phyloP scores from a whole-genome alignment of 108 stramenopile genomes.

The Phaeodactylum tricornutum region DNA sequence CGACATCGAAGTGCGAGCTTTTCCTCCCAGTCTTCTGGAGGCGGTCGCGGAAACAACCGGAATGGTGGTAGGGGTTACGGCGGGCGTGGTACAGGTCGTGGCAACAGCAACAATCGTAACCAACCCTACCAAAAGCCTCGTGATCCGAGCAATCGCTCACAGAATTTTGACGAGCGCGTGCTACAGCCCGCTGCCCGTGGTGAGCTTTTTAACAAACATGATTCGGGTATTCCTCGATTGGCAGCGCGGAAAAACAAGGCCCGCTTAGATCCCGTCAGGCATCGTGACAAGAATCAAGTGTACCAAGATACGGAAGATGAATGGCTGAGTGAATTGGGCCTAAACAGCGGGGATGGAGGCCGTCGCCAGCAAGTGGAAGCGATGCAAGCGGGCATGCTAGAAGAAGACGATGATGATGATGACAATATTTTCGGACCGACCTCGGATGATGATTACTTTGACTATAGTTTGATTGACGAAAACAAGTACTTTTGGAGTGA shows the following conservation, averaged over 20 bases:
- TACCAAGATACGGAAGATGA: not conserved
- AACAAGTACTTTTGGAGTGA: not conserved
- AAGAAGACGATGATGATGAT: slow-evolving; percentile 17
- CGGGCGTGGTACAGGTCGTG: no score
- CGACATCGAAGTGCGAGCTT: no score
- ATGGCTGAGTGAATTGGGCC: not conserved
- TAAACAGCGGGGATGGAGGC: not conserved
- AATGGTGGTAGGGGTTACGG: no score
- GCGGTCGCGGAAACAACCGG: no score
- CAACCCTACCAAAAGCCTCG: no score
- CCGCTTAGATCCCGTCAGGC: slow-evolving; percentile 10
- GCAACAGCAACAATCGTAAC: no score
- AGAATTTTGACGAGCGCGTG: slow-evolving; percentile 23
- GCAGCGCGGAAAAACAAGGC: slow-evolving; percentile 39
- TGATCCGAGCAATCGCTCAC: no score
- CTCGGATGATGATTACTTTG: slow-evolving; percentile 1
- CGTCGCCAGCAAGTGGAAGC: slow-evolving; percentile 3
- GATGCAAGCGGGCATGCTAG: slow-evolving; percentile 1
- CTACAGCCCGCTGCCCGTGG: slow-evolving; percentile 36
- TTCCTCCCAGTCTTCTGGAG: no score
- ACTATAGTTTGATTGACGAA: not conserved
- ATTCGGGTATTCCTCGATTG: slow-evolving; percentile 55
- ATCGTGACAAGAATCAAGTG: slow-evolving; percentile 9
- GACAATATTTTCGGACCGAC: no score
- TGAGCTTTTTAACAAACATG: slow-evolving; percentile 26